Evolutionary conservation across 2,329 filamentous ascomycete genomes (phyloP).

Genomic region (Trichoderma oligosporum): DNA sequence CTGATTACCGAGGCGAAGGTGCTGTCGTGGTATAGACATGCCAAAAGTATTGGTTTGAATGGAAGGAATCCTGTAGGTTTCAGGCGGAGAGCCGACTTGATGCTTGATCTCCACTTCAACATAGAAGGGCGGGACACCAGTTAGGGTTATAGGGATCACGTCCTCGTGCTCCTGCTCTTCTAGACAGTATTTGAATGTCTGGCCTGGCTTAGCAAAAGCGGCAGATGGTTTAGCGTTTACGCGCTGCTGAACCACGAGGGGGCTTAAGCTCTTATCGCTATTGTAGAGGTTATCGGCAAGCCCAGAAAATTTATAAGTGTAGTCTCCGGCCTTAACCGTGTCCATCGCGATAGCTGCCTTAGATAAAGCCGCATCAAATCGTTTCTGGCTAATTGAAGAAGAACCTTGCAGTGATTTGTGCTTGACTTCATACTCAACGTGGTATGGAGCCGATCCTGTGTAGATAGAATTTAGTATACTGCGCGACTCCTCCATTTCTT

Average conservation of each 20-base stretch:
- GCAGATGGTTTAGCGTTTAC: constrained; percentile 83
- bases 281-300: constrained; percentile 85
- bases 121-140: constrained; percentile 80
- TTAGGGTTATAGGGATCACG: constrained; percentile 79
- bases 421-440: constrained; percentile 74
- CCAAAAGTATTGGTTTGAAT: constrained; percentile 72
- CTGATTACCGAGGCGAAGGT: constrained; percentile 84
- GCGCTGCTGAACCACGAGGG: constrained; percentile 71
- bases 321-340: constrained; percentile 74
- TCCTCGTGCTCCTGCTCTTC: constrained; percentile 79
- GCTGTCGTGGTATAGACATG: constrained; percentile 78
- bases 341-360: constrained; percentile 81
- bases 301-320: constrained; percentile 80
- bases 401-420: constrained; percentile 66
- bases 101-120: constrained; percentile 93
- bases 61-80: constrained; percentile 75
- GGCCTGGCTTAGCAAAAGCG: constrained; percentile 77
- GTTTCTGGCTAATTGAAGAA: constrained; percentile 61
- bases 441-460: constrained; percentile 72
- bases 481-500: not conserved
- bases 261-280: constrained; percentile 62
- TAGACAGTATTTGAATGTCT: constrained; percentile 93
- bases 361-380: constrained; percentile 71
- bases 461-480: constrained; percentile 30
- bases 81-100: constrained; percentile 72